Base-by-base conservation (phyloP, 768 basidiomycete genomes). In the Pilatotrama ljubarskyi region DNA sequence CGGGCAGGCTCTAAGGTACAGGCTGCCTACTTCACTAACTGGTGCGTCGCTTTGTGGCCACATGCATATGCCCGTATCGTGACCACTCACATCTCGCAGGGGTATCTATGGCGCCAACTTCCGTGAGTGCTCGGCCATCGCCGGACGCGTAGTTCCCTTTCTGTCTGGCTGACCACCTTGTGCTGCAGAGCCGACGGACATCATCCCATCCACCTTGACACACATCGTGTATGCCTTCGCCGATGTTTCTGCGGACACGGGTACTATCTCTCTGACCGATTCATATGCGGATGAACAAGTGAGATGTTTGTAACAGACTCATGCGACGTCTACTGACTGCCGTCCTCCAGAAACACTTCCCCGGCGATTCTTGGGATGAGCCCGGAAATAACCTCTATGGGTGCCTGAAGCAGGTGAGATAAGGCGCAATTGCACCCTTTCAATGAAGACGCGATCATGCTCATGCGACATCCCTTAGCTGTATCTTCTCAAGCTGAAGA, bases 181-280 rank as follows among this genome's bases (percentile, higher is more conserved):
- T 35, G n/a, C 47, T 64, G 25, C 68, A 88, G 87, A 87, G 69
- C 88, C 88, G 1, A 83, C 81, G 20, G 81, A 88, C 58, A 84
- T 90, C 56, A 78, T 79, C 44, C 71, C 84, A 9, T 73, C 75
- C 3, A 76, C 80, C 38, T 76, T 94, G 63, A 91, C 90, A 6
- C 90, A 90, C 76, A 83, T 93, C 66, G 74, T 91, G 17, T 93
- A 93, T 65, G 81, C 90, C 2, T 94, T 94, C 68, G 91, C 88
- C 46, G 90, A 93, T 70, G 81, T 86, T 37, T 80, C 83, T 54
- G 70, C 84, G 7, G 74, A 77, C 43, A 82, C 83, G 0, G 91
- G 92, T 13, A 70, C 74, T 17, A 87, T 91, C 64, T 73, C 70
- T 14, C 77, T 93, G 18, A 88, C 87, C 2, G 92, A 93, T 68